phyloP scores from a whole-genome alignment of 345 rosid species.

The Syzygium aqueum region DNA sequence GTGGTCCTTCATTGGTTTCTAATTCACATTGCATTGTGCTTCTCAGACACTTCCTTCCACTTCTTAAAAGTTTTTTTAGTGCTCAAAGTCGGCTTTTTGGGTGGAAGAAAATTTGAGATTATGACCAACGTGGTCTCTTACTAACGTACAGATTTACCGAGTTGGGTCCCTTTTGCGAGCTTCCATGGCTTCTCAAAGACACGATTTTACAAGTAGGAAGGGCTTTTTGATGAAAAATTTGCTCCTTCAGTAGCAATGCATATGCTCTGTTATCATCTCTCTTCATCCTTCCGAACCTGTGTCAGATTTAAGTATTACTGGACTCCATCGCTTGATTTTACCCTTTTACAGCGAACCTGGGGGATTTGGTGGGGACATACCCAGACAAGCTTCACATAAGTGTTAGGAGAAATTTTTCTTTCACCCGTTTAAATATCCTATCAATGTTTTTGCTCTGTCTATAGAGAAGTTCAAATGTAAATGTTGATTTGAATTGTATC shows the following conservation, averaged over 20 bases:
- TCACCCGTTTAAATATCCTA: not conserved
- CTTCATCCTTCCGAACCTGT: not conserved
- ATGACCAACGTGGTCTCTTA: not conserved
- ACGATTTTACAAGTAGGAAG: not conserved
- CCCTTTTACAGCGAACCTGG: not conserved
- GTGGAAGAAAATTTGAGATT: not conserved
- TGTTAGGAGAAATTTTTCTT: not conserved
- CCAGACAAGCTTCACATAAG: not conserved
- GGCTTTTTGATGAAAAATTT: not conserved
- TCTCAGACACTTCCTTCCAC: not conserved
- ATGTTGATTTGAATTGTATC: not conserved
- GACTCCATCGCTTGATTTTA: not conserved
- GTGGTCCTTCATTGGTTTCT: not conserved
- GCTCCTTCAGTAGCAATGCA: not conserved
- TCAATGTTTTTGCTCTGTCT: not conserved
- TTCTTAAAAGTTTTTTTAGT: not conserved
- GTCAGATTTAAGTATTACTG: not conserved
- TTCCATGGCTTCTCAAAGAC: not conserved
- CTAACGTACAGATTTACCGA: not conserved
- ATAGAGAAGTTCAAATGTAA: not conserved
- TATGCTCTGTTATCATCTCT: not conserved
- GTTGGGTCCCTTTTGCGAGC: not conserved
- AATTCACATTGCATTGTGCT: not conserved
- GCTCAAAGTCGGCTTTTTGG: not conserved
- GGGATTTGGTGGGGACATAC: not conserved